These are phyloP conservation scores for Plasmodium vivax DNA, from an alignment of 169 alveolate species.

Conservation along the genomic window DNA sequence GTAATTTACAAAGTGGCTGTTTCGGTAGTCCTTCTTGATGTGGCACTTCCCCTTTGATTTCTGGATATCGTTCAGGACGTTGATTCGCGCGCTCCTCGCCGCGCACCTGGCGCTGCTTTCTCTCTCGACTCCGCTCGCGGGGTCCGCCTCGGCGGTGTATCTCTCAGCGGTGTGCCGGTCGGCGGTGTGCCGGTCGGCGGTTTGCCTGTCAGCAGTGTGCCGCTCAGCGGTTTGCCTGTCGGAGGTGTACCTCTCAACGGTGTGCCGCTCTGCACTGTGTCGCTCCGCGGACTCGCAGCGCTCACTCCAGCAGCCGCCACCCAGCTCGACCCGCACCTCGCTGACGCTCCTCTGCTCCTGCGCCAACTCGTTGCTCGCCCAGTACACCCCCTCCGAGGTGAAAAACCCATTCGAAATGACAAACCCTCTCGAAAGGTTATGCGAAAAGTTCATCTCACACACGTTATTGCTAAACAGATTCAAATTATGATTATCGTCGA, in stretches of 20 bases:
- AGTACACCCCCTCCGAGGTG: not conserved
- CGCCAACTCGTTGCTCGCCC: not conserved
- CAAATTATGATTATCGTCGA: constrained; percentile 12
- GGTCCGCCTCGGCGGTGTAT: not conserved
- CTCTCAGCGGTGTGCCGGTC: no score
- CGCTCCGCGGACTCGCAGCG: no score
- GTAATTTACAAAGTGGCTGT: constrained; percentile 1
- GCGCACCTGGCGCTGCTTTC: not conserved
- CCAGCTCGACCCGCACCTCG: no score
- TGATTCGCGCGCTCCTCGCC: not conserved
- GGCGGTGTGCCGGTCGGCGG: no score
- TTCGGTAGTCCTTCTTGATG: constrained; percentile 31
- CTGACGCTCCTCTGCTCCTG: not conserved
- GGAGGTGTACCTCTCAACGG: no score
- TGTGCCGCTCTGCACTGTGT: no score
- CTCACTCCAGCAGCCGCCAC: no score
- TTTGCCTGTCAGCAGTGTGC: no score
- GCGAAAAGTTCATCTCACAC: not conserved
- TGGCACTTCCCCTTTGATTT: constrained; percentile 17
- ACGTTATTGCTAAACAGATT: not conserved
- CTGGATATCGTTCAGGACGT: constrained; percentile 40
- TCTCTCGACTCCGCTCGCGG: not conserved
- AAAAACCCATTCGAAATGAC: not conserved
- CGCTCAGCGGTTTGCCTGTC: no score
- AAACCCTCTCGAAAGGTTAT: constrained; percentile 21